Base-by-base conservation (phyloP, 495 filamentous ascomycete species). In the Aspergillus biplanus region DNA sequence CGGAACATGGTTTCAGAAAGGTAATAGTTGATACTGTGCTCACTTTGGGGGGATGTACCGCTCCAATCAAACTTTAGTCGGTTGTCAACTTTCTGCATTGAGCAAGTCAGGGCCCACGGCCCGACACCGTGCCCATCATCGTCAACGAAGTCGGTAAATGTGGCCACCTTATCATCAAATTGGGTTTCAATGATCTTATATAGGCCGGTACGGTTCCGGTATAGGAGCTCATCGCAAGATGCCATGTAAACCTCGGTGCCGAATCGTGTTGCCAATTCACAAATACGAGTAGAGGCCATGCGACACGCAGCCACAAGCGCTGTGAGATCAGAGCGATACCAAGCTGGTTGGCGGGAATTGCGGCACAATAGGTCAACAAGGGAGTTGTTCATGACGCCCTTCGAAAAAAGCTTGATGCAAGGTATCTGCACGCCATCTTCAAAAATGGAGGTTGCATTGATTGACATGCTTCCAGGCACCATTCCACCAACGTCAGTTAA, bases 351-450 rank as follows among this genome's bases (percentile, higher is more conserved):
- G 3, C 81, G 74, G 15, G 77, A 80, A 62, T 84, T 84, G 6
- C 81, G 71, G 55, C 73, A 82, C 4, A 84, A 71, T 13, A 83
- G 67, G 16, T 79, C 74, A 7, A 81, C 77, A 8, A 83, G 56
- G 58, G 75, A 72, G 1, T 66, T 33, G 60, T 82, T 84, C 69
- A 79, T 78, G 21, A 73, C 68, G 3, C 81, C 80, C 37, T 67
- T 67, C 1, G 71, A 64, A 55, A 80, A 82, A 0, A 84, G 69
- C 63, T 84, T 84, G 56, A 82, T 72, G 46, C 75, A 75, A 0
- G 81, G 81, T n/a, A 83, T 80, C 59, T 84, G 81, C 0, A 84
- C 71, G 21, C 81, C 80, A 37, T 83, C 81, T 46, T 84, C 80
- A 53, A 83, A 84, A 9, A 84, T 73, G 3, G 78, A 82, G 4